Evolutionary conservation across 106 monocot species (phyloP).

Genomic region (Hemerocallis citrina): DNA sequence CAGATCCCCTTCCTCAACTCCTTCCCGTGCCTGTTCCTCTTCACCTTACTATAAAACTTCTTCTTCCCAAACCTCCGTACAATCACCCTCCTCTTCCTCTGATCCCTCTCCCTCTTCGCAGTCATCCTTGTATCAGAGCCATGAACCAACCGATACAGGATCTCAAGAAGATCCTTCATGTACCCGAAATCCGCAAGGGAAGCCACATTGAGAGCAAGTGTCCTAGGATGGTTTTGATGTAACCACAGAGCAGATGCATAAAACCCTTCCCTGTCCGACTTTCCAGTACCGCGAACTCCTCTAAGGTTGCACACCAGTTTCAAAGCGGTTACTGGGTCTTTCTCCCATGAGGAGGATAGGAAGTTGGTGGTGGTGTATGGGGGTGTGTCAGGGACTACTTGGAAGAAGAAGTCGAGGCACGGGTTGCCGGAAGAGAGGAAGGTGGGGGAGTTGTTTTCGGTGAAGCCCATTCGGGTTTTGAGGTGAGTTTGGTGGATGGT

Average conservation of each 20-base stretch:
- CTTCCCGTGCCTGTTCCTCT: too few relatives aligned
- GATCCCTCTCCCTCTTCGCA: constrained; percentile 3
- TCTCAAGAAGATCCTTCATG: constrained; percentile 48
- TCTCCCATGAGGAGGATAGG: constrained; percentile 26
- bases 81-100: neutral
- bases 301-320: constrained; percentile 42
- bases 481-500: too few relatives aligned
- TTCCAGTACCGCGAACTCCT: constrained; percentile 33
- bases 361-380: constrained; percentile 1
- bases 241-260: constrained; percentile 43
- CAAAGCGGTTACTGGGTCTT: constrained; percentile 23
- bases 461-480: constrained; percentile 45
- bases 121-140: constrained; percentile 11
- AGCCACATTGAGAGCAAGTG: constrained; percentile 31
- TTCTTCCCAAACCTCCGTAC: neutral
- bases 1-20: too few relatives aligned
- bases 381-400: constrained; percentile 25
- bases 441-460: constrained; percentile 43
- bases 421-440: constrained; percentile 45
- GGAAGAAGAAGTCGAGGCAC: constrained; percentile 31
- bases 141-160: constrained; percentile 31
- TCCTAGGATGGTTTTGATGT: constrained; percentile 42
- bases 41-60: too few relatives aligned
- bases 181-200: constrained; percentile 34
- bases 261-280: constrained; percentile 37